Percentiles rank a stretch among this genome's conserved stretches.
Evolutionary conservation across 306 rosid genomes (phyloP).

Genomic region (Carpinus fangiana): DNA sequence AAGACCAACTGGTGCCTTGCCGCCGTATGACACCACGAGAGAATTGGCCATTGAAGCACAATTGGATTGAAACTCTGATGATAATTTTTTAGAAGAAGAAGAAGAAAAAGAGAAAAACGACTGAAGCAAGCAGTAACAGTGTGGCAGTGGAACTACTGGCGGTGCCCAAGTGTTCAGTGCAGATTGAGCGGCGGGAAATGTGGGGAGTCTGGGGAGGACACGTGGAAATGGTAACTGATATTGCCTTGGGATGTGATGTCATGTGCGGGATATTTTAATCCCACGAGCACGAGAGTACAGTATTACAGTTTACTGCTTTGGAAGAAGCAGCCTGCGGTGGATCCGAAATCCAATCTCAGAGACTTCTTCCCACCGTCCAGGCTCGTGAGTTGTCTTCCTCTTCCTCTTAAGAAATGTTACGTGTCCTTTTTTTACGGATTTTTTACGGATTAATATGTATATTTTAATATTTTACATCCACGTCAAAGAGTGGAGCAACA

Average conservation of each 20-base stretch:
- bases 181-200: constrained; percentile 33
- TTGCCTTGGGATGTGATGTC: background rate
- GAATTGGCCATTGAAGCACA: constrained; percentile 27
- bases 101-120: background rate
- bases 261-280: background rate
- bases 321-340: background rate
- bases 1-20: constrained; percentile 7
- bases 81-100: background rate
- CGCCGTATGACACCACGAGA: background rate
- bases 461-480: no score
- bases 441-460: no score
- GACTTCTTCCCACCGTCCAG: no score
- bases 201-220: constrained; percentile 26
- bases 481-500: no score
- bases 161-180: background rate
- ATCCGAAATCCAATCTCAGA: background rate
- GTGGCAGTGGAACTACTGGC: background rate
- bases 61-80: background rate
- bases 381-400: no score
- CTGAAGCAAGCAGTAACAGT: background rate
- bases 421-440: no score
- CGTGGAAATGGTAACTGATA: constrained; percentile 32
- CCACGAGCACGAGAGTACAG: background rate
- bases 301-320: background rate
- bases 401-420: no score